Evolutionary conservation across 140 eudicot genomes (phyloP), one percentile per base, ranked within the genome.

Genomic region (Bidens hawaiensis): DNA sequence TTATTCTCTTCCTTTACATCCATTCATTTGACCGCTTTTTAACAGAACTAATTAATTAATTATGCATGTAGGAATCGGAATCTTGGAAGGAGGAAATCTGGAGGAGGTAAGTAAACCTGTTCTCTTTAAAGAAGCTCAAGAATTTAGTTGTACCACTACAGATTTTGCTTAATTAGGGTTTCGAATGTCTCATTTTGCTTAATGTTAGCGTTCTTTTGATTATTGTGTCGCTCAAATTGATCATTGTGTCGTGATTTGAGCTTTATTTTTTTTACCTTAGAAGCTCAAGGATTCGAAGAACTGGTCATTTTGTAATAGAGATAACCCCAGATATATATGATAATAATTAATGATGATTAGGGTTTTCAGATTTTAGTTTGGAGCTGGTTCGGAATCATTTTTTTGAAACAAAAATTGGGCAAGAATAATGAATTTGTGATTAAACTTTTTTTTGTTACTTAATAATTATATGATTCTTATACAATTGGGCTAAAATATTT

Each of bases 1-100:
- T 1, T 28, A 15, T 24, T 55, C 28, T 62, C 36, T 41, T 12
- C 11, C 0, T 45, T 13, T 45, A 3, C 5, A 22, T 21, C 1
- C 0, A 28, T 16, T 28, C 51, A 72, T 45, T 63, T 46, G 49
- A 30, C 55, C 64, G 70, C 27, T 5, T 66, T 51, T 10, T 46
- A 4, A 55, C 23, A n/a, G n/a, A n/a, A n/a, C n/a, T n/a, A n/a
- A 0, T 15, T 15, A 25, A 26, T 11, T 62, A 22, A 43, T 26
- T 11, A 18, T 55, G 60, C 23, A 23, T 71, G 63, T 56, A 83
- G 85, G 71, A 83, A 68, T 61, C 88, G 95, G 6, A 49, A 81
- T 47, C 72, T 81, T 19, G 93, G 95, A 61, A 78, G 95, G 78
- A 83, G 85, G 46, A 87, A 87, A 73, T 83, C 91, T 30, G 95